Conservation (phyloP, 345 rosid genomes). For the Euphorbia tirucalli region DNA sequence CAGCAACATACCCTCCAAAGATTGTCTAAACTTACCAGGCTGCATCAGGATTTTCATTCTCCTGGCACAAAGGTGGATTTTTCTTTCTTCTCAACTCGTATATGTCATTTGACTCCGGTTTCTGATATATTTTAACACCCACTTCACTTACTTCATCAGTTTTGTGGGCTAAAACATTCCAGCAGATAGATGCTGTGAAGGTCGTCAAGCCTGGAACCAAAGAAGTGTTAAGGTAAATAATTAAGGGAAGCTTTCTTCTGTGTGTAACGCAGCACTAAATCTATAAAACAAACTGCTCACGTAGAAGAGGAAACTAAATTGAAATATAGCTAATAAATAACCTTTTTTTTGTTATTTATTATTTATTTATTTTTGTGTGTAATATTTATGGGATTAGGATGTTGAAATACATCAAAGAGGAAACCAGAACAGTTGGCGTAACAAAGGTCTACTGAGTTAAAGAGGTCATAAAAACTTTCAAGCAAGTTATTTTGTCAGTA, state of each 20-base stretch:
- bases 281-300: not conserved
- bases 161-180: constrained; percentile 93
- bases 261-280: not conserved
- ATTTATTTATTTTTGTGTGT: not conserved
- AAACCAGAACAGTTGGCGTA: not conserved
- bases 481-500: not conserved
- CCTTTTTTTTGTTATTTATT: no score
- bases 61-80: constrained; percentile 81
- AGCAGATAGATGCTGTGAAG: constrained; percentile 79
- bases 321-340: not conserved
- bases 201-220: constrained; percentile 64
- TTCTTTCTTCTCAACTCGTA: constrained; percentile 79
- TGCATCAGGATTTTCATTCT: constrained; percentile 86
- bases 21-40: constrained; percentile 62
- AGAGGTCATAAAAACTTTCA: not conserved
- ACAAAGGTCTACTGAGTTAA: not conserved
- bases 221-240: constrained; percentile 14
- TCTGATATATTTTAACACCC: constrained; percentile 88
- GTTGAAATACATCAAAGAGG: not conserved
- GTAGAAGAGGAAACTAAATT: not conserved
- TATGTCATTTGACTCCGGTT: constrained; percentile 84
- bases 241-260: constrained; percentile 7
- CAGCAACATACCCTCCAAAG: no score
- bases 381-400: not conserved
- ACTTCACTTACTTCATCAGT: constrained; percentile 86